Conservation (phyloP, 768 basidiomycete species). For the Hygrophoropsis aurantiaca region DNA sequence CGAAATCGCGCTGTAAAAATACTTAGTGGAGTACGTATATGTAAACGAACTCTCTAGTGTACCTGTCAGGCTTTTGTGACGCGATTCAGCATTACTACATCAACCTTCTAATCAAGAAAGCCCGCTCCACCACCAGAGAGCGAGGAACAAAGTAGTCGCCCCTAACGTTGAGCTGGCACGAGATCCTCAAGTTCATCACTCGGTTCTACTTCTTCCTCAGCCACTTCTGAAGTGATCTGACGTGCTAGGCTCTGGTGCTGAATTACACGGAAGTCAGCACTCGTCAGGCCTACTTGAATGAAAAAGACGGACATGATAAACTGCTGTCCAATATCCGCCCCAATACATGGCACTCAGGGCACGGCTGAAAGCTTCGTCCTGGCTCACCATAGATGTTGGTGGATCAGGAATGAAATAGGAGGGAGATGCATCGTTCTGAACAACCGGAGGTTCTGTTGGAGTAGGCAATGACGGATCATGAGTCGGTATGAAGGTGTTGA, state of each 20-base stretch:
- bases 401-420: slow-evolving; percentile 31
- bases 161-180: slow-evolving; percentile 30
- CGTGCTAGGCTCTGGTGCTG: slow-evolving; percentile 33
- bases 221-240: slow-evolving; percentile 7
- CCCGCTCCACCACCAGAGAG: too few relatives aligned
- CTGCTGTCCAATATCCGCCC: slow-evolving; percentile 85
- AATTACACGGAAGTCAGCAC: slow-evolving; percentile 5
- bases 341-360: slow-evolving; percentile 83
- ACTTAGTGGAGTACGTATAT: too few relatives aligned
- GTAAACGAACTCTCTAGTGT: too few relatives aligned
- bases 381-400: slow-evolving; percentile 44
- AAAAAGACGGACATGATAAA: slow-evolving; percentile 64
- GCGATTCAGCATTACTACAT: too few relatives aligned
- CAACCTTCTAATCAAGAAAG: too few relatives aligned
- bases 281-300: not conserved
- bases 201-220: slow-evolving; percentile 16
- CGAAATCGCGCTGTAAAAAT: slow-evolving; percentile 66
- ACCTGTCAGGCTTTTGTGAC: too few relatives aligned
- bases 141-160: too few relatives aligned
- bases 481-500: slow-evolving; percentile 66
- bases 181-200: slow-evolving; percentile 18
- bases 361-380: slow-evolving; percentile 75
- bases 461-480: slow-evolving; percentile 63
- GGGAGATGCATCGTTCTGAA: not conserved
- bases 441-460: slow-evolving; percentile 22